Base-by-base conservation (phyloP, 768 basidiomycete species). In the Rhodotorula graminis region DNA sequence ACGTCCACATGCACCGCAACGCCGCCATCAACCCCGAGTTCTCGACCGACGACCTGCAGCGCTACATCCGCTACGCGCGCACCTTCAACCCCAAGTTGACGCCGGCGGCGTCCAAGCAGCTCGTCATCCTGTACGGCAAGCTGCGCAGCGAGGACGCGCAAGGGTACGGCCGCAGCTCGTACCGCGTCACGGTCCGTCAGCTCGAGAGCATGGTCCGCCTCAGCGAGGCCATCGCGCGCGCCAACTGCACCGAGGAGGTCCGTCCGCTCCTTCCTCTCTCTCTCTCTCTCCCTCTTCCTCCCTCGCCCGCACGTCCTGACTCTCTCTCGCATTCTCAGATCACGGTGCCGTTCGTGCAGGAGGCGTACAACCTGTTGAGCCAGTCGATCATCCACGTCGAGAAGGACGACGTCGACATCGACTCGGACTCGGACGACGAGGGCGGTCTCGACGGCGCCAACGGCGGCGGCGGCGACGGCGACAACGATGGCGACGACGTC, bases 31-130 rank as follows among this genome's bases (percentile, higher is more conserved):
- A 90, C 74, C 96, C 96, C 0, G 95, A 99, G 80, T 99, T 96
- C 80, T 93, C 90, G 78, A 99, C 96, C 1, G 95, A 97, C 82
- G 90, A 94, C 2, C 80, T 99, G 71, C 96, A 99, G 80, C 83
- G 96, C 73, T 99, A 98, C 82, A 98, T 99, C 77, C 87, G 94
- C 42, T 99, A 93, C 81, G 95, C 95, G 0, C 84, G 96, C 78
- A 99, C 96, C 7, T 99, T 98, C 84, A 95, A 89, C 79, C 96
- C 96, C 6, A 99, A 97, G 94, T 86, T 99, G 72, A 95, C 93
- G 2, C 88, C 89, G 0, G 93, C 92, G 77, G 93, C 96, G 16
- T 90, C 93, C 31, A 89, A 96, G 76, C 85, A 98, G 29, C 84
- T 99, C 31, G 93, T 98, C 18, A 92, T 95, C 80, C 97, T 97